These are phyloP conservation scores for Aquilaria sinensis DNA, from an alignment of 345 rosid genomes.

Conservation along the genomic window DNA sequence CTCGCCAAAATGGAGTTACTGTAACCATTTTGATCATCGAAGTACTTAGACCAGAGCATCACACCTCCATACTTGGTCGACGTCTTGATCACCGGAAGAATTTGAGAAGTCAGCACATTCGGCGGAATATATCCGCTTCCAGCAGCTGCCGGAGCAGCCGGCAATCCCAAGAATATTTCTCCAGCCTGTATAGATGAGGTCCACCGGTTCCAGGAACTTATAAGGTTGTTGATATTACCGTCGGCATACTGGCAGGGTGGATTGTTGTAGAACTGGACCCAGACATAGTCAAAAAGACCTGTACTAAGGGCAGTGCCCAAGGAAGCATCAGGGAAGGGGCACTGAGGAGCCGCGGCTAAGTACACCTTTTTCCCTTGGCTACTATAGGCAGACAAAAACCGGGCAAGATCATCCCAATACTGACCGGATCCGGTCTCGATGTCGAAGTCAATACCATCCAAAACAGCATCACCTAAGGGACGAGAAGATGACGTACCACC, in stretches of 20 bases:
- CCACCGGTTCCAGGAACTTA: constrained; percentile 52
- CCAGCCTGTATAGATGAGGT: constrained; percentile 28
- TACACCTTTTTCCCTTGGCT: constrained; percentile 36
- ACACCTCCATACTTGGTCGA: constrained; percentile 52
- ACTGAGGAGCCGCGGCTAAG: constrained; percentile 60
- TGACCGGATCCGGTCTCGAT: constrained; percentile 39
- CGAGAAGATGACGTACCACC: constrained; percentile 42
- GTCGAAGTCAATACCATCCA: constrained; percentile 59
- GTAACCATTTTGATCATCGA: constrained; percentile 45
- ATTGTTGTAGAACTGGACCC: constrained; percentile 65
- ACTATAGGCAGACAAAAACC: constrained; percentile 27
- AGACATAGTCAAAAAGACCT: constrained; percentile 44
- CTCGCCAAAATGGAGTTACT: constrained; percentile 32
- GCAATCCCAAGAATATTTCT: constrained; percentile 45
- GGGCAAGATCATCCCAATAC: constrained; percentile 43
- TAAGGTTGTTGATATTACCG: constrained; percentile 23
- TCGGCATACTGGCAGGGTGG: constrained; percentile 43
- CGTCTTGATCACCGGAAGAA: constrained; percentile 39
- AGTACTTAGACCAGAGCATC: constrained; percentile 60
- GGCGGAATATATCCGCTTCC: constrained; percentile 51
- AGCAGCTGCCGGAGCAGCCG: constrained; percentile 50
- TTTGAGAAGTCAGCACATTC: constrained; percentile 25
- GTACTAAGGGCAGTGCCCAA: constrained; percentile 42
- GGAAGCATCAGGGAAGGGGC: constrained; percentile 51
- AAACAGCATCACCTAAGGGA: constrained; percentile 46